These are phyloP conservation scores for Panaeolus cyanescens DNA, from an alignment of 768 basidiomycete species.

Conservation along the genomic window DNA sequence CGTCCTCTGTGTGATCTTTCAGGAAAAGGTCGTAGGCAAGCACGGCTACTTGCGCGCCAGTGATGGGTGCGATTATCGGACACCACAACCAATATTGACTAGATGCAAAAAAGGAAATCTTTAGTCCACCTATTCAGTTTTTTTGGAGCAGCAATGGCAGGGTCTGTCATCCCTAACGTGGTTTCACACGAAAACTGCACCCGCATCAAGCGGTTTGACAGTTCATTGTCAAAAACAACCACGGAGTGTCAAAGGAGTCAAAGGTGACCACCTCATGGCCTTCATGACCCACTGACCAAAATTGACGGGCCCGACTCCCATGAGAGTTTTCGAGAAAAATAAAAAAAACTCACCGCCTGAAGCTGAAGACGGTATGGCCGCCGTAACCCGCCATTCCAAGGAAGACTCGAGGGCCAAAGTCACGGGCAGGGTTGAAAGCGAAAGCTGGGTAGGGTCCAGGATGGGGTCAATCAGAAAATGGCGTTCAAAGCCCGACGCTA, in stretches of 20 bases:
- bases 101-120: conserved; percentile 10
- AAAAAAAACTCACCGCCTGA: conserved; percentile 35
- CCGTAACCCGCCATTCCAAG: conserved; percentile 76
- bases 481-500: conserved; percentile 9
- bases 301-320: neutral
- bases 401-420: conserved; percentile 68
- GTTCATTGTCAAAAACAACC: neutral
- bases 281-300: neutral
- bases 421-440: conserved; percentile 72
- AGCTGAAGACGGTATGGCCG: conserved; percentile 41
- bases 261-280: neutral
- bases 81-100: conserved; percentile 80
- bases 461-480: neutral
- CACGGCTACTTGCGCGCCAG: conserved; percentile 55
- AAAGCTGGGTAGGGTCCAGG: conserved; percentile 37
- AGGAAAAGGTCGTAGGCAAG: conserved; percentile 60
- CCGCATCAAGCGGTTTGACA: conserved; percentile 13
- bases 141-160: conserved; percentile 1
- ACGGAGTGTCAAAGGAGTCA: neutral
- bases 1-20: conserved; percentile 30
- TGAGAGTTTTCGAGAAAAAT: neutral
- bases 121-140: neutral
- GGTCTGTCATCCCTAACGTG: neutral
- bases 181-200: neutral
- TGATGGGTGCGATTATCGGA: conserved; percentile 57